Base-by-base conservation (phyloP, 1,284 basidiomycete genomes). In the Cutaneotrichosporon sp. region DNA sequence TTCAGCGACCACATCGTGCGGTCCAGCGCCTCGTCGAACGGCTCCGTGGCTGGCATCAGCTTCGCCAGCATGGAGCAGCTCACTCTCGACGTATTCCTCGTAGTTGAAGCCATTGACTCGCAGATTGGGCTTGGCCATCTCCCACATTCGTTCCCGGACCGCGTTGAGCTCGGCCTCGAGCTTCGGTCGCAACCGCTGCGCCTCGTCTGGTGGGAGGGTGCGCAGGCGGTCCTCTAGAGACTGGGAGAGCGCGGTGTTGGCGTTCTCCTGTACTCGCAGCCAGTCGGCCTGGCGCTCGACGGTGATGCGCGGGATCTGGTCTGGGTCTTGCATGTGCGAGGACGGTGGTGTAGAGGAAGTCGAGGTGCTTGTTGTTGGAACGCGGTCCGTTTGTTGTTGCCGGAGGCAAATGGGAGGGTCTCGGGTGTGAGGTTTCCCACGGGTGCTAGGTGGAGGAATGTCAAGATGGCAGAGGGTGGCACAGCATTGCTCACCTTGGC, bases 11-110 rank as follows among this genome's bases (percentile, higher is more conserved):
- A 89, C 50, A 90, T 86, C 36, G 84, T 83, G 58, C 88, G 81
- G 71, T 91, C 89, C 42, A 91, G 82, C 1, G 84, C 85, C 75
- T 92, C 90, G 71, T 92, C 90, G 71, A 91, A 92, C 6, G 86
- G 83, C 70, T 91, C 89, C 62, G 85, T 84, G 25, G 88, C 89
- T 89, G 67, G 36, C 6, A 56, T 66, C 36, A 63, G 59, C 33
- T n/a, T 11, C 4, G 11, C 24, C 18, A 24, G 25, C 2, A 18
- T 10, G 24, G n/a, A n/a, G n/a, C n/a, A n/a, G n/a, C 13, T 24
- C 58, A 80, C 80, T 73, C 55, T 85, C 82, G 57, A 85, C 82
- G 58, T 86, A 78, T 13, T 87, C 85, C 69, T 90, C 89, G 62
- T 87, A 85, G 65, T 87, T 87, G 61, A 87, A 86, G 14, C 90